phyloP scores from a whole-genome alignment of 768 basidiomycete genomes.

The Lepiota subincarnata region DNA sequence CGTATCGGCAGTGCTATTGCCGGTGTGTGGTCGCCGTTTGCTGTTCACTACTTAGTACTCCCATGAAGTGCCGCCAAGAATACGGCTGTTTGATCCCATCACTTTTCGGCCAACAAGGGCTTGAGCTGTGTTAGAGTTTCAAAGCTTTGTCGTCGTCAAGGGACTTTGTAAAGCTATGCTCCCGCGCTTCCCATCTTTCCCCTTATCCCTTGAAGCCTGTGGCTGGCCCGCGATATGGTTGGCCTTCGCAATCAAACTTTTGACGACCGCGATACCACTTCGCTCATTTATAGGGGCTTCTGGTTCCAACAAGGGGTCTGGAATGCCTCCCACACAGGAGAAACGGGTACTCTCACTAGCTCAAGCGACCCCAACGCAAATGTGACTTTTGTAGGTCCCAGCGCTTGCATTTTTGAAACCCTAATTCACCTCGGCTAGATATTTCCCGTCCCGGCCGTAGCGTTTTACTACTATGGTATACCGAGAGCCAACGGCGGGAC shows the following conservation, averaged over 20 bases:
- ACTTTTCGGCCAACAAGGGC: too few species aligned
- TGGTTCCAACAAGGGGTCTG: conserved; percentile 23
- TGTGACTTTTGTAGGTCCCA: conserved; percentile 25
- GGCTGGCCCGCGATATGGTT: background rate
- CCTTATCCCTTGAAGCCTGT: too few species aligned
- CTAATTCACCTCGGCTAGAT: conserved; percentile 12
- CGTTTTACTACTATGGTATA: conserved; percentile 28
- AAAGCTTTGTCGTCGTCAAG: too few species aligned
- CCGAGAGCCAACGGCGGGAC: conserved; percentile 21
- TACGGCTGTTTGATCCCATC: too few species aligned
- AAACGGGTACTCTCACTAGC: conserved; percentile 24
- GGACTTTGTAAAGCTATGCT: too few species aligned
- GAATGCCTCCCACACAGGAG: conserved; percentile 24
- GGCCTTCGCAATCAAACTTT: conserved; percentile 18
- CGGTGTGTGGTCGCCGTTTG: too few species aligned
- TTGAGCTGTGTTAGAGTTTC: too few species aligned
- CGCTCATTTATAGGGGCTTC: conserved; percentile 18
- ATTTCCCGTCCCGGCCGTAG: conserved; percentile 19
- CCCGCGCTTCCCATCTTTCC: too few species aligned
- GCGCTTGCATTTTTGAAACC: conserved; percentile 4
- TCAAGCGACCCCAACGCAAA: conserved; percentile 22
- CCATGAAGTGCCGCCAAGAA: too few species aligned
- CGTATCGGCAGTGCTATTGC: too few species aligned
- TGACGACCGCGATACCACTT: conserved; percentile 21
- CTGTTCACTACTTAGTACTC: too few species aligned